These are phyloP conservation scores for Paratinospora sagittata DNA, from an alignment of 164 flowering plant genomes.

Conservation along the genomic window DNA sequence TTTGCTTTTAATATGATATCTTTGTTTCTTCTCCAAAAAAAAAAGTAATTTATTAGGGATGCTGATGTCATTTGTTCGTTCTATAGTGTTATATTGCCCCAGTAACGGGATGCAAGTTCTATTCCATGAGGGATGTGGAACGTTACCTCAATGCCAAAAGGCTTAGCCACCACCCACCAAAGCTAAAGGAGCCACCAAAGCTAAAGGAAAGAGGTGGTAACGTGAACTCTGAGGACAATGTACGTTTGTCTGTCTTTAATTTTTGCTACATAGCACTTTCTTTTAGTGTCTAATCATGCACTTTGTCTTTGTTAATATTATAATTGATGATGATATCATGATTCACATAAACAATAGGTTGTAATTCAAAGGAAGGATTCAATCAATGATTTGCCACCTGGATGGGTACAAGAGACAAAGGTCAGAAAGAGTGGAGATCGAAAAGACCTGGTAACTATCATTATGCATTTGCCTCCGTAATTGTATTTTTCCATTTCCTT, in stretches of 20 bases:
- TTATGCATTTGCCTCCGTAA: not conserved
- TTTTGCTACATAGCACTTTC: not conserved
- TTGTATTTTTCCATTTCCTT: not conserved
- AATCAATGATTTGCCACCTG: conserved; percentile 49
- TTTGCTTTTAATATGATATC: no score
- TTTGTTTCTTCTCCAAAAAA: not conserved
- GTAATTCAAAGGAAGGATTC: conserved; percentile 19
- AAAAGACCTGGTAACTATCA: conserved; percentile 43
- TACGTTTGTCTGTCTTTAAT: not conserved
- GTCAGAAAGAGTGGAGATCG: conserved; percentile 23
- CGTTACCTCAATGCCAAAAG: conserved; percentile 25
- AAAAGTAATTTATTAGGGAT: not conserved
- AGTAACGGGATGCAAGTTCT: conserved; percentile 25
- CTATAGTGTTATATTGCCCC: conserved; percentile 36
- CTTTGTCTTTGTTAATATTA: not conserved
- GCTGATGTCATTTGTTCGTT: not conserved
- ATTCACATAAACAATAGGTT: conserved; percentile 34
- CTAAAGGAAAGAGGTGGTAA: not conserved
- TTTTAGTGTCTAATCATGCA: not conserved
- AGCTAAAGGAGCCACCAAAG: not conserved
- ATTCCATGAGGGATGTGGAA: conserved; percentile 31
- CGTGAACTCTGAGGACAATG: not conserved
- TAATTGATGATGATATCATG: conserved; percentile 1
- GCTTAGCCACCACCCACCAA: not conserved
- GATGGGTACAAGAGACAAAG: conserved; percentile 50